phyloP scores from a whole-genome alignment of 441 rosid species.

The Metrosideros polymorpha region DNA sequence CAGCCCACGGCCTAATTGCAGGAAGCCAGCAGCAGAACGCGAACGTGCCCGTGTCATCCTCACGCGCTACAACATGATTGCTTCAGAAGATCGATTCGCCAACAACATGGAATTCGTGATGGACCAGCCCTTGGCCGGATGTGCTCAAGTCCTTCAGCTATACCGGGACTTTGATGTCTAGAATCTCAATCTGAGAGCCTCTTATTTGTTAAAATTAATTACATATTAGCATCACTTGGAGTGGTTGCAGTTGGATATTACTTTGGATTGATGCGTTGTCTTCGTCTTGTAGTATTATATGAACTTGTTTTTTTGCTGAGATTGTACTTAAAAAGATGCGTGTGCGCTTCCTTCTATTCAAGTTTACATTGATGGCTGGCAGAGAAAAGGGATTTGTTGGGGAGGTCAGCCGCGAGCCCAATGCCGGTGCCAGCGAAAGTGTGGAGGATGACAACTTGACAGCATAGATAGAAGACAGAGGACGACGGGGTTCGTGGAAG shows the following conservation, averaged over 20 bases:
- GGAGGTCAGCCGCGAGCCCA: too few relatives aligned
- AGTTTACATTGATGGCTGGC: neutral
- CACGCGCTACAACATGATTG: conserved; percentile 57
- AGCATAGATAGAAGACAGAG: too few relatives aligned
- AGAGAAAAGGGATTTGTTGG: too few relatives aligned
- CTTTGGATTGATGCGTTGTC: neutral
- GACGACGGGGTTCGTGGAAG: too few relatives aligned
- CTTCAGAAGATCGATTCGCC: conserved; percentile 37
- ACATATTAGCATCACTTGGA: neutral
- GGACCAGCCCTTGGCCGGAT: conserved; percentile 37
- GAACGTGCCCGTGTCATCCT: conserved; percentile 76
- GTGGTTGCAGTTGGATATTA: neutral
- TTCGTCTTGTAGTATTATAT: neutral
- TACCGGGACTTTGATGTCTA: conserved; percentile 38
- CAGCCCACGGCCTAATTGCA: conserved; percentile 57
- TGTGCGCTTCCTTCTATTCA: neutral
- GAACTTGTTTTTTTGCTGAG: neutral
- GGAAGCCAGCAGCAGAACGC: conserved; percentile 38
- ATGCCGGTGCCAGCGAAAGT: too few relatives aligned
- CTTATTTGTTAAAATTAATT: neutral
- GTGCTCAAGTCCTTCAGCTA: conserved; percentile 53
- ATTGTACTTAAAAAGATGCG: neutral
- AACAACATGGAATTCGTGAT: conserved; percentile 53
- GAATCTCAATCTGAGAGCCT: neutral
- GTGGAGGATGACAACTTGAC: too few relatives aligned